Evolutionary conservation across 1,284 basidiomycete genomes (phyloP).

Genomic region (Malassezia nana): DNA sequence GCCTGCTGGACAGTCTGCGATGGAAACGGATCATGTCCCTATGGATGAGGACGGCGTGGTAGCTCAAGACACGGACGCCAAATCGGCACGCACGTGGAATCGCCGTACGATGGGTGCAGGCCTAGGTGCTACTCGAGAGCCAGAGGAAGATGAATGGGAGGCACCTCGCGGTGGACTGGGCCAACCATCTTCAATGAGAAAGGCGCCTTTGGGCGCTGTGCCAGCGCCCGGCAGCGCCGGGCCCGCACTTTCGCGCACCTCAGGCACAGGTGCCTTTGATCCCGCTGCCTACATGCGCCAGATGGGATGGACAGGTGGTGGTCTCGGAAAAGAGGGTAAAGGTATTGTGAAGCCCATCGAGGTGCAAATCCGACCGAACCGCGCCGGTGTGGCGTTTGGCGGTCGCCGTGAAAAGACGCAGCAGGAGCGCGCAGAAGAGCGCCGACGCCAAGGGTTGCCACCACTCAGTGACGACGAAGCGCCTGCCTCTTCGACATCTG

Average conservation of each 20-base stretch:
- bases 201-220: background rate
- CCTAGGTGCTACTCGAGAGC: background rate
- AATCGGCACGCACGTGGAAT: background rate
- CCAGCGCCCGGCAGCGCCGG: conserved; percentile 1
- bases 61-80: background rate
- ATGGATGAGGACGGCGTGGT: background rate
- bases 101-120: conserved; percentile 5
- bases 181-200: background rate
- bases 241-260: conserved; percentile 13
- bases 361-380: conserved; percentile 40
- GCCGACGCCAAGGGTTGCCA: conserved; percentile 23
- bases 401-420: conserved; percentile 43
- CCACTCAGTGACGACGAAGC: conserved; percentile 28
- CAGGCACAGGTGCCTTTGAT: conserved; percentile 29
- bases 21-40: background rate
- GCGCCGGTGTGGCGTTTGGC: conserved; percentile 44
- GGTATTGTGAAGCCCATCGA: conserved; percentile 46
- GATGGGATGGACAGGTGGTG: conserved; percentile 48
- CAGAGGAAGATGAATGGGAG: background rate
- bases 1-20: background rate
- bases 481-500: background rate
- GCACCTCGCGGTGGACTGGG: background rate
- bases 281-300: conserved; percentile 36
- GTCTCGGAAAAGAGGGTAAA: conserved; percentile 38
- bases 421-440: conserved; percentile 32